A percentile compares a stretch with the other conserved stretches of the same genome.
Evolutionary conservation across 106 monocot genomes (phyloP).

Genomic region (Dioscorea dumetorum): DNA sequence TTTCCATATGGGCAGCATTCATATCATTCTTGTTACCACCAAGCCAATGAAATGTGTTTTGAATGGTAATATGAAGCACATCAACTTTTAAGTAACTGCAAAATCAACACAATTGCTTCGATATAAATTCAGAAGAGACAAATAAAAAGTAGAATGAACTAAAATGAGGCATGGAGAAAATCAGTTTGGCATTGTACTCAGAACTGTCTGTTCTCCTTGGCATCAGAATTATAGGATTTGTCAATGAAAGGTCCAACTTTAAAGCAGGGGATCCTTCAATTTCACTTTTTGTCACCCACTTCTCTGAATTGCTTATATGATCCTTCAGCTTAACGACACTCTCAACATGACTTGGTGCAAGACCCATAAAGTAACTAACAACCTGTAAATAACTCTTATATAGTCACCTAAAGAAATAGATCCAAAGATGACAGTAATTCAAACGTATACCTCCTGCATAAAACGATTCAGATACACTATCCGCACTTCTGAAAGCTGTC

Average conservation of each 20-base stretch:
- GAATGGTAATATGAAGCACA: conserved; percentile 72
- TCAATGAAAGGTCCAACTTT: conserved; percentile 81
- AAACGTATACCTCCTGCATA: conserved; percentile 71
- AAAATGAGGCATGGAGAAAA: no score
- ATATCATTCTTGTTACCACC: conserved; percentile 66
- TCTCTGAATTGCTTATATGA: conserved; percentile 77
- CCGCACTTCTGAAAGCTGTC: conserved; percentile 92
- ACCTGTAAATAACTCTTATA: conserved; percentile 37
- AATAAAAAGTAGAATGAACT: no score
- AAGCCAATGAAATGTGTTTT: conserved; percentile 83
- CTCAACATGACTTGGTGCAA: conserved; percentile 53
- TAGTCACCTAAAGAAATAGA: neutral
- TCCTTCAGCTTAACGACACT: conserved; percentile 81
- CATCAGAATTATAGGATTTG: conserved; percentile 86
- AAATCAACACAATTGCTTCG: neutral
- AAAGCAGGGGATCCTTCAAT: conserved; percentile 94
- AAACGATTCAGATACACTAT: conserved; percentile 93
- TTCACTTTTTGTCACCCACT: conserved; percentile 70
- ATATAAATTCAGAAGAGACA: no score
- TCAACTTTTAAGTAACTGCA: conserved; percentile 90
- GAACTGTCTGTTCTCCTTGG: conserved; percentile 67
- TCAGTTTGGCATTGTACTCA: conserved; percentile 48
- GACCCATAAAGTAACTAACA: conserved; percentile 84
- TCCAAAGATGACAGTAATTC: neutral
- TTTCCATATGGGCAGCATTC: conserved; percentile 73